A percentile compares a stretch with the other conserved stretches of the same genome.
Evolutionary conservation across 1,284 basidiomycete genomes (phyloP).

Genomic region (Ustilago xerochloae): DNA sequence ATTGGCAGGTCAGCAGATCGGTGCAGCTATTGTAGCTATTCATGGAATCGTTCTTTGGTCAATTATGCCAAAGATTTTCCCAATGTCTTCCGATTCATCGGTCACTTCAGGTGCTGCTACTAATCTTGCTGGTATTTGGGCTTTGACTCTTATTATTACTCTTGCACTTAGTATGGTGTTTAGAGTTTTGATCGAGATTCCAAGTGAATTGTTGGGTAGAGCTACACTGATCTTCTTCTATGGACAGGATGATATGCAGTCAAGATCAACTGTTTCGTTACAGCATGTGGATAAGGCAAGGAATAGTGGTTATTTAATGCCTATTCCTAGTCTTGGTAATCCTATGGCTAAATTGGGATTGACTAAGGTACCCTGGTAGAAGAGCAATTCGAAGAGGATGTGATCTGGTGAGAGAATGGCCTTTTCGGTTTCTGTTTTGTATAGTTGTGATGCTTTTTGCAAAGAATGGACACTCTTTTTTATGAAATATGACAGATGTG

Average conservation of each 20-base stretch:
- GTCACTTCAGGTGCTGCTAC: conserved; percentile 25
- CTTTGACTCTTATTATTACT: conserved; percentile 32
- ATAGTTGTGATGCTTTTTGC: neutral
- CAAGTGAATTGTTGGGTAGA: conserved; percentile 40
- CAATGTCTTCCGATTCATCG: conserved; percentile 21
- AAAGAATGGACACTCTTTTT: conserved; percentile 1
- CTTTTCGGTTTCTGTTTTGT: neutral
- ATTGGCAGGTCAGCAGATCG: conserved; percentile 48
- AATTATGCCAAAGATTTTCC: conserved; percentile 45
- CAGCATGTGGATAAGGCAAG: conserved; percentile 39
- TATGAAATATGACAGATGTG: neutral
- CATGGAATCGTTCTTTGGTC: conserved; percentile 43
- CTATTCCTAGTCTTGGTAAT: conserved; percentile 43
- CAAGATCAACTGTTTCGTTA: conserved; percentile 8
- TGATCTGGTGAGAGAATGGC: no score
- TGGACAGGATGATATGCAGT: conserved; percentile 44
- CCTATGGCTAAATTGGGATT: conserved; percentile 46
- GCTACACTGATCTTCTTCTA: conserved; percentile 45
- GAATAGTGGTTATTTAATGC: conserved; percentile 29
- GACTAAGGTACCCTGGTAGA: conserved; percentile 38
- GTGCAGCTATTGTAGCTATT: conserved; percentile 32
- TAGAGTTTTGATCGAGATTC: conserved; percentile 35
- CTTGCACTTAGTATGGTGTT: conserved; percentile 32
- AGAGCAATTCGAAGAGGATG: no score
- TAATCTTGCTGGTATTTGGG: conserved; percentile 46